Conservation (phyloP, 1,284 basidiomycete species). For the Phlebopus sp. region DNA sequence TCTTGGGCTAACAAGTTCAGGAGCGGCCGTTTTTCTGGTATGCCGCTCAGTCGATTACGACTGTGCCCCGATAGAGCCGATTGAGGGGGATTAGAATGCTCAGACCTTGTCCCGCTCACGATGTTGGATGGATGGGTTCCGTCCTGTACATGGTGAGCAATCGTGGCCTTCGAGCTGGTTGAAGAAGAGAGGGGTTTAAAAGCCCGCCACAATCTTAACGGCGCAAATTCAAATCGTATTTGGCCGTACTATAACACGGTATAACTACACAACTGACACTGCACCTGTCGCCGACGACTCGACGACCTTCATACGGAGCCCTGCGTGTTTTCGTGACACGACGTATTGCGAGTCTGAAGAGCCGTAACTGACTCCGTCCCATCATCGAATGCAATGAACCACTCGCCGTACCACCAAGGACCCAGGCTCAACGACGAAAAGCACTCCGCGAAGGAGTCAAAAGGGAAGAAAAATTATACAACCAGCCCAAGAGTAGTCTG, state of each 20-base stretch:
- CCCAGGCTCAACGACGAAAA: no score
- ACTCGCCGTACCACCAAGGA: no score
- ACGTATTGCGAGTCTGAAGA: no score
- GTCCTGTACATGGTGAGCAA: slow-evolving; percentile 10
- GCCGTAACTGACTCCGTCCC: no score
- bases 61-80: slow-evolving; percentile 51
- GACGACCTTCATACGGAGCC: no score
- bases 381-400: no score
- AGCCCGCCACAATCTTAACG: no score
- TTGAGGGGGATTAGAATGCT: slow-evolving; percentile 47
- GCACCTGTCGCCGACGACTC: no score
- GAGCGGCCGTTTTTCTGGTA: slow-evolving; percentile 46
- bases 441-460: slow-evolving; percentile 13
- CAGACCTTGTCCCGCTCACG: slow-evolving; percentile 48
- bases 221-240: no score
- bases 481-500: slow-evolving; percentile 53
- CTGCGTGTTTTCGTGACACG: no score
- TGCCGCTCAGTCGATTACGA: slow-evolving; percentile 44
- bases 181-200: not conserved
- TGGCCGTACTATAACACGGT: no score
- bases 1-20: slow-evolving; percentile 27
- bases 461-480: slow-evolving; percentile 24
- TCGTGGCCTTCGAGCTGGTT: slow-evolving; percentile 13
- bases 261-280: no score
- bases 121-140: slow-evolving; percentile 3